Conservation (phyloP, 768 basidiomycete genomes). For the Kwoniella shandongensis region DNA sequence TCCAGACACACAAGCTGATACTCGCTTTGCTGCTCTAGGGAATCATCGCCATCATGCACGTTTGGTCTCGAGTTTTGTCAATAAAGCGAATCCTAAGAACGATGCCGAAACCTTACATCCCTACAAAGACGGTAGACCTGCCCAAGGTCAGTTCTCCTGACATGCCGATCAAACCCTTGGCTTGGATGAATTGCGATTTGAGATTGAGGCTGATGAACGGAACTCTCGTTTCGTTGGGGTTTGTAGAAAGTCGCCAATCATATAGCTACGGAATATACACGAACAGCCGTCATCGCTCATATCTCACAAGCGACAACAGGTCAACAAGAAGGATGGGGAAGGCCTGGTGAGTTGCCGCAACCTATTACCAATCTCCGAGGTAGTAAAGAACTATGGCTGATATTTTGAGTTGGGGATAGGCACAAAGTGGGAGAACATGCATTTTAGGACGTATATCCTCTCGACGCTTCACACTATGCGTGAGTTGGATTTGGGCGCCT, state of each 20-base stretch:
- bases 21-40: constrained; percentile 19
- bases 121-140: constrained; percentile 50
- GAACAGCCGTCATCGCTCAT: constrained; percentile 52
- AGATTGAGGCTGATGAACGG: too few species aligned
- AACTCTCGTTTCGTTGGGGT: too few species aligned
- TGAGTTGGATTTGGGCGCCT: constrained; percentile 16
- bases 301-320: constrained; percentile 52
- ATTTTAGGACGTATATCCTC: constrained; percentile 37
- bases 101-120: constrained; percentile 54
- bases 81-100: constrained; percentile 41
- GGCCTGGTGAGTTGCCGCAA: constrained; percentile 43
- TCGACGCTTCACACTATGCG: constrained; percentile 33
- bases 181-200: too few species aligned
- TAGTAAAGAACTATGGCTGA: background rate
- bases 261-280: constrained; percentile 49
- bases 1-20: too few species aligned
- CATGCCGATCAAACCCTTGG: too few species aligned
- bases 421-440: constrained; percentile 42
- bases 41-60: constrained; percentile 29
- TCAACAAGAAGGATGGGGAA: constrained; percentile 53
- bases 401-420: constrained; percentile 12
- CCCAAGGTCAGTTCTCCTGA: constrained; percentile 37
- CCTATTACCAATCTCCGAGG: too few species aligned
- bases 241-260: constrained; percentile 47
- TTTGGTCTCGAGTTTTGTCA: constrained; percentile 39